phyloP scores from a whole-genome alignment of 176 grass and related monocot genomes.

The Oryza nivara region DNA sequence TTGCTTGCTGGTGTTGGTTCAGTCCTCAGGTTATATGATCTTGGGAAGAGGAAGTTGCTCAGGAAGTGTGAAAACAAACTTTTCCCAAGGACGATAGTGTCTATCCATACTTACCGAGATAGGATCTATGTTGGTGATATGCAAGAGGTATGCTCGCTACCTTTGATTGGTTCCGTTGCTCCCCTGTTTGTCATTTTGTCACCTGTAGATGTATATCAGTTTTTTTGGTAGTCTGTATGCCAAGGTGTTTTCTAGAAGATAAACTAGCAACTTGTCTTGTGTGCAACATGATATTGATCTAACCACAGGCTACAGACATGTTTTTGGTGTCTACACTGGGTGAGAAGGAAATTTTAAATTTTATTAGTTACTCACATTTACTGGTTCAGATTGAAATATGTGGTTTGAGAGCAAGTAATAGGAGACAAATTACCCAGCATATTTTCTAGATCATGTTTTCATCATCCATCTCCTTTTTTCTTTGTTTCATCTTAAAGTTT shows the following conservation, averaged over 20 bases:
- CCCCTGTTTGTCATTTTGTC: neutral
- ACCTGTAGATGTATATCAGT: neutral
- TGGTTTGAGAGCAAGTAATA: neutral
- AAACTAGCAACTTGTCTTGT: conserved; percentile 9
- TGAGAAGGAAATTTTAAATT: neutral
- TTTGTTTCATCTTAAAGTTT: conserved; percentile 7
- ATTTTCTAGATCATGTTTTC: conserved; percentile 12
- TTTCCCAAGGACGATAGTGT: conserved; percentile 81
- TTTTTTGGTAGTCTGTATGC: neutral
- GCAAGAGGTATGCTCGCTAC: conserved; percentile 73
- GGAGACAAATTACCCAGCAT: neutral
- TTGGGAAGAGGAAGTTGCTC: conserved; percentile 91
- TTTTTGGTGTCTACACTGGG: neutral
- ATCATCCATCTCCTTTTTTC: conserved; percentile 10
- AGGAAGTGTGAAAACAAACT: conserved; percentile 99
- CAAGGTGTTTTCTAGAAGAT: neutral
- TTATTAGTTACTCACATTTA: neutral
- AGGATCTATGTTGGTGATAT: conserved; percentile 97
- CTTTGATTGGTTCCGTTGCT: conserved; percentile 14
- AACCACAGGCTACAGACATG: neutral
- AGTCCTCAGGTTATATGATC: conserved; percentile 90
- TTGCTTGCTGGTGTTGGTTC: conserved; percentile 88
- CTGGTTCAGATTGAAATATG: neutral
- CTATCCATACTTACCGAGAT: conserved; percentile 95
- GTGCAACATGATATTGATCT: neutral